Base-by-base conservation (phyloP, 2,329 filamentous ascomycete species). In the Verticillium klebahnii region DNA sequence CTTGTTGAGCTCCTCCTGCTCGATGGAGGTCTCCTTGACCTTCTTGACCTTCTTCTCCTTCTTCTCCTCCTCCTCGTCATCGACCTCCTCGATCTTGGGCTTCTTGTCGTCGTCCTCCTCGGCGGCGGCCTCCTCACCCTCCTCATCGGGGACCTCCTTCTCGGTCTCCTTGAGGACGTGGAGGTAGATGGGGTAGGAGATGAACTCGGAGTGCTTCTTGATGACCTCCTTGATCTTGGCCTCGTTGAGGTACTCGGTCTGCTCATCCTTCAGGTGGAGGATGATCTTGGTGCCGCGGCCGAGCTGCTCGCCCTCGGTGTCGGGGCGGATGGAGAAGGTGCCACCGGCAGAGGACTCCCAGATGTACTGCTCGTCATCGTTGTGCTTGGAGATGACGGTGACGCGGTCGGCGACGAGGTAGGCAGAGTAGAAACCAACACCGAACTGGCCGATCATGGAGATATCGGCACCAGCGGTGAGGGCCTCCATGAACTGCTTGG, bases 201-300 rank as follows among this genome's bases (percentile, higher is more conserved):
- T 99, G 88, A 99, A 99, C 85, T 99, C 95, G 77, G 95, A 98
- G 91, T 99, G 95, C 92, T 99, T 99, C 93, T 98, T 98, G 86
- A 99, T 93, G 69, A 99, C 94, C 87, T 99, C 95, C 91, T 99
- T 99, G 86, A 99, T 90, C 87, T 94, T 95, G 86, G 86, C 86
- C 90, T 99, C 95, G 82, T 98, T 96, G 70, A 98, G 86, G 89
- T 97, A 99, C 80, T 98, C 95, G 69, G 85, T 85, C 87, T 99
- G 95, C 88, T 99, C 95, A 72, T 99, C 95, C 91, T 99, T 99
- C 75, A 99, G 86, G 86, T 98, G 92, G 66, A 99, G 92, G 80
- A 98, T 89, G 78, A 99, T 96, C 89, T 96, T 93, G 79, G 93
- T 96, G 78, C 95, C 95, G 73, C 95, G 94, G 77, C 93, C 93